phyloP scores from a whole-genome alignment of 2,329 filamentous ascomycete species.

The Calonectria honghensis region DNA sequence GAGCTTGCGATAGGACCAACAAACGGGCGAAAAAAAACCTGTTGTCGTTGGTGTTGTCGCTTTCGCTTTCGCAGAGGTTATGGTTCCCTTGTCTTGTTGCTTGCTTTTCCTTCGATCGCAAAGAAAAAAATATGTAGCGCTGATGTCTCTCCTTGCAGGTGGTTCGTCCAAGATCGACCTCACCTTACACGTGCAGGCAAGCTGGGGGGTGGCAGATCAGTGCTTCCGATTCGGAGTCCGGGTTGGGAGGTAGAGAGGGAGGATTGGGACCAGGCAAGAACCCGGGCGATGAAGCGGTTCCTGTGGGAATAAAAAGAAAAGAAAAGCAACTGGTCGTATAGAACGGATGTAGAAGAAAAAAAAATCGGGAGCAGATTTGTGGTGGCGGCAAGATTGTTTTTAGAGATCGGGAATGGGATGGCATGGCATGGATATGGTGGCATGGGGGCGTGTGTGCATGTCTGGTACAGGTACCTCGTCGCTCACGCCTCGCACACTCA shows the following conservation, averaged over 20 bases:
- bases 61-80: conserved; percentile 5
- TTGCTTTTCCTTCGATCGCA: conserved; percentile 25
- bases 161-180: conserved; percentile 31
- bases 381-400: conserved; percentile 28
- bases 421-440: conserved; percentile 26
- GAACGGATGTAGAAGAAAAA: conserved; percentile 15
- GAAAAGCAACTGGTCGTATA: conserved; percentile 9
- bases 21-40: neutral
- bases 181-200: conserved; percentile 30
- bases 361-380: conserved; percentile 20
- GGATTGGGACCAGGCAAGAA: neutral
- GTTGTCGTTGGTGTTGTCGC: neutral
- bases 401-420: conserved; percentile 28
- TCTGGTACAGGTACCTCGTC: conserved; percentile 13
- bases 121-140: conserved; percentile 10
- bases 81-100: conserved; percentile 5
- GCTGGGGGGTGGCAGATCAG: conserved; percentile 23
- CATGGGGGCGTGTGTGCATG: conserved; percentile 20
- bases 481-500: conserved; percentile 9
- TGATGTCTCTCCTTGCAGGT: conserved; percentile 32
- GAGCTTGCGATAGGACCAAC: neutral
- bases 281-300: neutral
- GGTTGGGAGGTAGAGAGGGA: conserved; percentile 10
- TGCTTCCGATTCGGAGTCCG: conserved; percentile 39
- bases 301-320: conserved; percentile 9